Evolutionary conservation across 805 yeast species (phyloP), one percentile per base, ranked within the genome.

Genomic region (Candida multigemmis): DNA sequence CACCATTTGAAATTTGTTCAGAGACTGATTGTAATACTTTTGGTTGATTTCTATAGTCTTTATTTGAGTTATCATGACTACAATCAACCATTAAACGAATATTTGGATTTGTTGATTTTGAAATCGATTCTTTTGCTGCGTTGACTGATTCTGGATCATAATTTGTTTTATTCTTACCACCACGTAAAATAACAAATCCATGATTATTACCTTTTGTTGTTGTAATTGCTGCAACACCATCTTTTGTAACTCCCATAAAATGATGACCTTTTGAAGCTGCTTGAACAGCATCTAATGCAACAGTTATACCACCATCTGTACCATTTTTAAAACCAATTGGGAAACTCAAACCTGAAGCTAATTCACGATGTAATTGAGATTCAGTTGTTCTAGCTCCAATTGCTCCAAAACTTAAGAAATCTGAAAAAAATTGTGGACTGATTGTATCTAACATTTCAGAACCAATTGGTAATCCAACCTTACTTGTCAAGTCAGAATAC

Each of bases 371-470:
- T 29, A 89, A 73, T 65, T 89, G 98, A 21, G 96, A 86, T 65
- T 89, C 98, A 21, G 98, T 89, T 24, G 98, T 89, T 68, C 98
- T 80, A 21, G 98, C 98, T 46, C 98, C 98, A 53, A 89, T 87
- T 25, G 98, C 98, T 47, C 98, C 98, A 28, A 91, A 74, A 14
- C 95, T 82, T 70, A 89, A 80, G 41, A 89, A 73, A 56, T 89
- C 98, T 26, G 91, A 74, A 46, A 89, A 69, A 61, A 81, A 89
- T 66, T 89, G 96, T 2, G 98, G 98, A 10, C 96, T 85, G 37
- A 91, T 89, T 15, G 97, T 89, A 57, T 89, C 98, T 50, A 89
- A 72, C 96, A 89, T 89, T 62, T 89, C 98, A 34, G 93, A 84
- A 15, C 95, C 97, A 53, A 89, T 87, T 24, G 97, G 97, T 28